These are phyloP conservation scores for Scedosporium aurantiacum DNA, from an alignment of 2,329 filamentous ascomycete species.

Conservation along the genomic window DNA sequence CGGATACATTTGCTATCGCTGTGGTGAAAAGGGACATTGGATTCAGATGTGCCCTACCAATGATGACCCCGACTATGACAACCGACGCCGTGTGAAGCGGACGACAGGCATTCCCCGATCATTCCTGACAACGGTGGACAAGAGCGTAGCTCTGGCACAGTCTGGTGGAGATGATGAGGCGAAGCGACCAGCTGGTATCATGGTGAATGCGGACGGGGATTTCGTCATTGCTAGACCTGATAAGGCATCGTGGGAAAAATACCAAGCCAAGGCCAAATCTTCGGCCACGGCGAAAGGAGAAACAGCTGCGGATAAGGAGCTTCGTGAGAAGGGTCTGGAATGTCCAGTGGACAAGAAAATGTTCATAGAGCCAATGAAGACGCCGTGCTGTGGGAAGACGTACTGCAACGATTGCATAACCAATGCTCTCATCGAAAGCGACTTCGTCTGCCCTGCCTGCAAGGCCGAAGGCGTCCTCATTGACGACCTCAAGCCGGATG, in stretches of 20 bases:
- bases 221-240: conserved; percentile 95
- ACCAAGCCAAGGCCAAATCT: conserved; percentile 86
- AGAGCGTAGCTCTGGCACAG: conserved; percentile 64
- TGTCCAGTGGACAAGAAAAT: conserved; percentile 96
- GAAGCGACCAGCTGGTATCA: conserved; percentile 78
- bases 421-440: conserved; percentile 95
- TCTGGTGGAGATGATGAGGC: conserved; percentile 67
- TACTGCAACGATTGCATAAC: conserved; percentile 99
- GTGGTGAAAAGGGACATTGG: conserved; percentile 97
- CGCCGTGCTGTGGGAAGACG: conserved; percentile 93
- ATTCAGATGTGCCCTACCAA: conserved; percentile 98
- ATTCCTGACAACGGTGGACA: conserved; percentile 91
- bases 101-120: conserved; percentile 95
- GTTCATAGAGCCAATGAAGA: conserved; percentile 98
- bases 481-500: conserved; percentile 78
- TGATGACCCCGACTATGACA: conserved; percentile 91
- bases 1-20: conserved; percentile 93
- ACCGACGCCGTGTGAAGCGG: conserved; percentile 83
- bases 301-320: conserved; percentile 69
- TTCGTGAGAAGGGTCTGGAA: conserved; percentile 78
- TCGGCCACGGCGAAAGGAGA: conserved; percentile 72
- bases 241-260: conserved; percentile 92
- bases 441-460: conserved; percentile 91
- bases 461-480: conserved; percentile 83
- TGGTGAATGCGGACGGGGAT: conserved; percentile 96